Percentiles rank a stretch among this genome's conserved stretches.
Evolutionary conservation across 1,139 yeast genomes (phyloP).

Genomic region (Blastobotrys malaysiensis): DNA sequence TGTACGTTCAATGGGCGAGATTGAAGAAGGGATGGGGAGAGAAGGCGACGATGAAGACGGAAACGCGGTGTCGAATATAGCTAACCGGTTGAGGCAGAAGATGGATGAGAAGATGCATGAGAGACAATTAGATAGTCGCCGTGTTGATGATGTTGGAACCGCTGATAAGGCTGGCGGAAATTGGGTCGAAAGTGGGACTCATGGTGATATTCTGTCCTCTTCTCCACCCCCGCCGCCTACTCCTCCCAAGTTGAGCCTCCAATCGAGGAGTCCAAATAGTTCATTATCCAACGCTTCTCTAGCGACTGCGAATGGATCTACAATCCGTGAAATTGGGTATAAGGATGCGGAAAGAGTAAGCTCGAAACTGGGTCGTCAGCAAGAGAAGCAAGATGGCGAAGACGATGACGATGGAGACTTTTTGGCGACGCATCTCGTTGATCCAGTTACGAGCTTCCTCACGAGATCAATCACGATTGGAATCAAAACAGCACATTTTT

Average conservation of each 20-base stretch:
- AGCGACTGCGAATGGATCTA: not conserved
- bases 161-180: not conserved
- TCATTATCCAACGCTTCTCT: not conserved
- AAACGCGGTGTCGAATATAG: not conserved
- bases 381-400: not conserved
- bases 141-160: not conserved
- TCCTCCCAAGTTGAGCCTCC: not conserved
- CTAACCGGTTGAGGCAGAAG: not conserved
- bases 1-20: not conserved
- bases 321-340: not conserved
- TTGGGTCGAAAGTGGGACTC: not conserved
- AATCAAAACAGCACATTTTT: slow-evolving; percentile 4
- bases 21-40: not conserved
- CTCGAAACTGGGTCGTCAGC: too few species aligned
- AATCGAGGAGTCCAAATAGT: not conserved
- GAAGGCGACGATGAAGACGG: not conserved
- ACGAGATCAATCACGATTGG: not conserved
- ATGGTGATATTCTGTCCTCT: not conserved
- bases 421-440: slow-evolving; percentile 5
- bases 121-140: not conserved
- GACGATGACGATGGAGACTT: not conserved
- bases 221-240: not conserved
- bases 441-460: slow-evolving; percentile 3
- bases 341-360: not conserved
- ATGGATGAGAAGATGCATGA: not conserved